Conservation (phyloP, 768 basidiomycete genomes). For the Termitomyces sp. region DNA sequence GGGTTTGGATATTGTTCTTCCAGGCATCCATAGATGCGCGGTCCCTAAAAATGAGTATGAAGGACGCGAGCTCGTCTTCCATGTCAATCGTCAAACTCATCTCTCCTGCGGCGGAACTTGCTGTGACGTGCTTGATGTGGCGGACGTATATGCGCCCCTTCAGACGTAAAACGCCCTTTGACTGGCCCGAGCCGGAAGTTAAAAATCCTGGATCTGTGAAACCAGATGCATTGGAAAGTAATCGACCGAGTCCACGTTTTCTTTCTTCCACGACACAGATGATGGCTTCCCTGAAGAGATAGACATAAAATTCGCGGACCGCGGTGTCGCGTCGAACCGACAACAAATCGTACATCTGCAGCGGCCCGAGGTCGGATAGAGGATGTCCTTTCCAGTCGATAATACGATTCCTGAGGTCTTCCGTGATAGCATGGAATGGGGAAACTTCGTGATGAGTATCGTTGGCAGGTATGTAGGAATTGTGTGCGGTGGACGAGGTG, state of each 20-base stretch:
- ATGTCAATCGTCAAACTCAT: slow-evolving; percentile 95
- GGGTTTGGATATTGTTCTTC: slow-evolving; percentile 75
- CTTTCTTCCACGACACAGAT: slow-evolving; percentile 98
- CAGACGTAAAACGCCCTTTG: slow-evolving; percentile 76
- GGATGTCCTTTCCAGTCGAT: slow-evolving; percentile 97
- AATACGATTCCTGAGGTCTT: slow-evolving; percentile 85
- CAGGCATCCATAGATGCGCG: slow-evolving; percentile 85
- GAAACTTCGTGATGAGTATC: slow-evolving; percentile 54
- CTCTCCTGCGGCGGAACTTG: slow-evolving; percentile 72
- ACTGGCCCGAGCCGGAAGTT: slow-evolving; percentile 28
- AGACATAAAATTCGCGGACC: slow-evolving; percentile 92
- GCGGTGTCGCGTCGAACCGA: slow-evolving; percentile 85
- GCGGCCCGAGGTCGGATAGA: slow-evolving; percentile 78
- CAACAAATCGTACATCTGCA: slow-evolving; percentile 90
- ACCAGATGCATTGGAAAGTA: slow-evolving; percentile 61
- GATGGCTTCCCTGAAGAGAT: slow-evolving; percentile 96
- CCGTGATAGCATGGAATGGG: slow-evolving; percentile 79
- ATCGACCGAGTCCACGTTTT: slow-evolving; percentile 72
- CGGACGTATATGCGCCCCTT: slow-evolving; percentile 95
- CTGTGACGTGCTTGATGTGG: slow-evolving; percentile 87
- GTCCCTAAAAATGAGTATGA: slow-evolving; percentile 94
- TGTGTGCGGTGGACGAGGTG: slow-evolving; percentile 27
- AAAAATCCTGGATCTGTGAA: slow-evolving; percentile 48
- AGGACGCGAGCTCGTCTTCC: slow-evolving; percentile 95
- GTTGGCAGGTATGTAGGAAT: slow-evolving; percentile 22